Conservation (phyloP, 495 filamentous ascomycete genomes). For the Hyphodiscus hymeniophilus region DNA sequence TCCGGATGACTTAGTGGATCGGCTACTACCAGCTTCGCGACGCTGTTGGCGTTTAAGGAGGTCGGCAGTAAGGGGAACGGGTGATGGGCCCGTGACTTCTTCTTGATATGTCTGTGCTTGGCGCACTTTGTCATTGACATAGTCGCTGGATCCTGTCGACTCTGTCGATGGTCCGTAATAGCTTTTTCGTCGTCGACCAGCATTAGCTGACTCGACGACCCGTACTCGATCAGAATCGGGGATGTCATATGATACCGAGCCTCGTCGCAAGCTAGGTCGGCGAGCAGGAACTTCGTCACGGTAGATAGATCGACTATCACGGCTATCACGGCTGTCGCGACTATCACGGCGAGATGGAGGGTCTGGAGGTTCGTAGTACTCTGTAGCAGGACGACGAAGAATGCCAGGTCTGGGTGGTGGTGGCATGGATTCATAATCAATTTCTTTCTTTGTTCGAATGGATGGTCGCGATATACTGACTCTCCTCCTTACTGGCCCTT, state of each 20-base stretch:
- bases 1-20: constrained; percentile 41
- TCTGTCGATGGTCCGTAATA: constrained; percentile 23
- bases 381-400: constrained; percentile 10
- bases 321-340: no score
- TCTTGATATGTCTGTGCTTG: constrained; percentile 42
- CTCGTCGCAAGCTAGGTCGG: constrained; percentile 12
- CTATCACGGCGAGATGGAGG: not conserved
- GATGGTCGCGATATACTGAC: constrained; percentile 16
- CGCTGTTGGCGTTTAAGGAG: constrained; percentile 35
- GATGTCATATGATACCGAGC: constrained; percentile 18
- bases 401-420: constrained; percentile 14
- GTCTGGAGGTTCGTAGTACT: constrained; percentile 8
- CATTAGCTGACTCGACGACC: constrained; percentile 21
- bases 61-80: constrained; percentile 40
- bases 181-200: constrained; percentile 13
- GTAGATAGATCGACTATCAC: constrained; percentile 3
- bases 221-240: constrained; percentile 11
- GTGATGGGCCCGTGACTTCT: constrained; percentile 33
- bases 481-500: constrained; percentile 4
- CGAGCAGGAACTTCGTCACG: constrained; percentile 14
- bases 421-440: constrained; percentile 14
- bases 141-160: constrained; percentile 27
- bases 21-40: constrained; percentile 32
- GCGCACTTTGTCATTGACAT: constrained; percentile 31
- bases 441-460: not conserved